phyloP scores from a whole-genome alignment of 768 basidiomycete species.

The Suillus brevipes region DNA sequence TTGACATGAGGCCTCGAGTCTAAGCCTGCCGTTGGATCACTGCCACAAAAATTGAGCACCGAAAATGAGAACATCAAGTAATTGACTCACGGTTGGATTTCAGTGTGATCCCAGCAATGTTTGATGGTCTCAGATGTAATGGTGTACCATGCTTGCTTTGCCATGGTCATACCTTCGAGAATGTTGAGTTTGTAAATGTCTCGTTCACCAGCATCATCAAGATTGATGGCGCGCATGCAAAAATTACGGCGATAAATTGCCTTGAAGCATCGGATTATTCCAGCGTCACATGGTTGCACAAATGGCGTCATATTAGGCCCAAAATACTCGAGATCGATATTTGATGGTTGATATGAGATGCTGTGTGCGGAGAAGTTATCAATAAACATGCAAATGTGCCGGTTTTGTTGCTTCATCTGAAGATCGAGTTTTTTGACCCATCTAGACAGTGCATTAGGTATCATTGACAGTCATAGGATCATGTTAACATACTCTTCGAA shows the following conservation, averaged over 20 bases:
- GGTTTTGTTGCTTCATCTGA: neutral
- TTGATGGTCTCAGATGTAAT: neutral
- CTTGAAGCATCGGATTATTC: neutral
- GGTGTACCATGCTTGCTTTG: neutral
- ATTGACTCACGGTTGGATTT: neutral
- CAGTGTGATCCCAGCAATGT: neutral
- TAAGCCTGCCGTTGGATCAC: neutral
- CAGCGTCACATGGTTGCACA: neutral
- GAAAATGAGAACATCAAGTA: neutral
- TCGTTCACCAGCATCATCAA: neutral
- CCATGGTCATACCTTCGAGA: neutral
- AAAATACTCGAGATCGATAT: neutral
- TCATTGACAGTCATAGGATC: neutral
- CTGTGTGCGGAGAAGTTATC: neutral
- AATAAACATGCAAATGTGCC: neutral
- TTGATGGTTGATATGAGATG: neutral
- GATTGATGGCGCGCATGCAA: neutral
- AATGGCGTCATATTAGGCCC: neutral
- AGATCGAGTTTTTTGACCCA: neutral
- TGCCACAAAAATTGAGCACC: neutral
- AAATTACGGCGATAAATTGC: neutral
- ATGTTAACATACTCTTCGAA: neutral
- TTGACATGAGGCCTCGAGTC: neutral
- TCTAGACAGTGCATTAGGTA: neutral
- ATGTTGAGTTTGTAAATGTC: neutral